Evolutionary conservation across 2,329 filamentous ascomycete species (phyloP).

Genomic region (Paracamarosporium sp.): DNA sequence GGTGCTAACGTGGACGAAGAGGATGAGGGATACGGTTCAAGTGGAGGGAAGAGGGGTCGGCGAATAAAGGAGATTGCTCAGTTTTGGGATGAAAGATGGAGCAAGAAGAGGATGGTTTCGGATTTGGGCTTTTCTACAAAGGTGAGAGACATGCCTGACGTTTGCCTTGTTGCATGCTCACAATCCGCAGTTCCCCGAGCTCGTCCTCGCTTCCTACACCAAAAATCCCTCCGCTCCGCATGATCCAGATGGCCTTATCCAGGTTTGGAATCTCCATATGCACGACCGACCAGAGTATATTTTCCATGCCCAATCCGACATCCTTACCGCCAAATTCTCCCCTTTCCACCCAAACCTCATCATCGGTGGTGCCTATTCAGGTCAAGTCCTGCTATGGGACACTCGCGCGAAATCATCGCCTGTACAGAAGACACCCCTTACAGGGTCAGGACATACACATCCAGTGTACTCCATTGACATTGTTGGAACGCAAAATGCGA

Average conservation of each 20-base stretch:
- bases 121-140: constrained; percentile 95
- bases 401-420: constrained; percentile 83
- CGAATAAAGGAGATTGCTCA: constrained; percentile 87
- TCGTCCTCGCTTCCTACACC: constrained; percentile 92
- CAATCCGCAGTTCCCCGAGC: constrained; percentile 73
- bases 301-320: constrained; percentile 95
- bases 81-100: constrained; percentile 95
- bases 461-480: constrained; percentile 96
- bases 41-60: constrained; percentile 72
- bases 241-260: constrained; percentile 89
- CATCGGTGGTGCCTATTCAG: constrained; percentile 93
- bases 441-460: constrained; percentile 93
- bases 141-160: constrained; percentile 47
- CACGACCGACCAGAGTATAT: constrained; percentile 95
- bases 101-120: constrained; percentile 96
- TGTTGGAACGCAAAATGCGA: constrained; percentile 96
- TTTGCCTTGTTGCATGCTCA: constrained; percentile 20
- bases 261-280: constrained; percentile 96
- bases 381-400: constrained; percentile 96
- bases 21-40: constrained; percentile 73
- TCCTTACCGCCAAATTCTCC: constrained; percentile 96
- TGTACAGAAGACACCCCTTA: constrained; percentile 94
- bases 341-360: constrained; percentile 97
- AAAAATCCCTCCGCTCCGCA: constrained; percentile 96
- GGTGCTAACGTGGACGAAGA: constrained; percentile 81